Evolutionary conservation across 1,284 basidiomycete genomes (phyloP).

Genomic region (Coniferiporia weirii): DNA sequence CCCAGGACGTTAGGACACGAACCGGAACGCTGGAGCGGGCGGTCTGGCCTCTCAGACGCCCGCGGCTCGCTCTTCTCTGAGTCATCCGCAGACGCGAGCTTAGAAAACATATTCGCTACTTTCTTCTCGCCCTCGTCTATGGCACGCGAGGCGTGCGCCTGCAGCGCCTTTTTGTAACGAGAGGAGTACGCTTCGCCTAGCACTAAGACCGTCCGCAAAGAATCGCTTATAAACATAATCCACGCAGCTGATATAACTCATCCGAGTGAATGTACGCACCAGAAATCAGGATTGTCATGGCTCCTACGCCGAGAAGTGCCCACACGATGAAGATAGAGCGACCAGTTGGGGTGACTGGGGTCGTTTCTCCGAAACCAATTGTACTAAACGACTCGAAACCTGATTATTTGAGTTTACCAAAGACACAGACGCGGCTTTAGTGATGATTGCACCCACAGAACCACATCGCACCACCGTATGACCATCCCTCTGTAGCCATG

Average conservation of each 20-base stretch:
- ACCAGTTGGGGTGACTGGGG: constrained; percentile 60
- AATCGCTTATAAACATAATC: not conserved
- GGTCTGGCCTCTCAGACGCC: not conserved
- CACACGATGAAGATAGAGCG: constrained; percentile 77
- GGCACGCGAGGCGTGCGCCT: constrained; percentile 17
- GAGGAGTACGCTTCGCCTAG: constrained; percentile 58
- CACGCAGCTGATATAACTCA: too few relatives aligned
- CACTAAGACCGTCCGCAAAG: constrained; percentile 35
- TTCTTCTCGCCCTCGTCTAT: not conserved
- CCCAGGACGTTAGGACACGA: not conserved
- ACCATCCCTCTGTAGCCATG: constrained; percentile 44
- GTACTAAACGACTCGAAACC: constrained; percentile 61
- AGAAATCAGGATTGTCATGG: constrained; percentile 69
- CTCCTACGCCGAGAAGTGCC: constrained; percentile 72
- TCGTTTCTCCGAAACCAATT: constrained; percentile 67
- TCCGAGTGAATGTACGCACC: constrained; percentile 35
- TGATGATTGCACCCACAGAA: constrained; percentile 50
- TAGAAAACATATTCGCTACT: not conserved
- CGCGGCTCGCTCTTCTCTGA: not conserved
- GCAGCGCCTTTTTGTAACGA: constrained; percentile 47
- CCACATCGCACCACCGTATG: constrained; percentile 52
- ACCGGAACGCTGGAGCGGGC: not conserved
- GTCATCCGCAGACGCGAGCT: not conserved
- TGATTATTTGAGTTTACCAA: constrained; percentile 25
- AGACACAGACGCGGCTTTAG: constrained; percentile 12